Base-by-base conservation (phyloP, 768 basidiomycete species). In the Mycena amicta region DNA sequence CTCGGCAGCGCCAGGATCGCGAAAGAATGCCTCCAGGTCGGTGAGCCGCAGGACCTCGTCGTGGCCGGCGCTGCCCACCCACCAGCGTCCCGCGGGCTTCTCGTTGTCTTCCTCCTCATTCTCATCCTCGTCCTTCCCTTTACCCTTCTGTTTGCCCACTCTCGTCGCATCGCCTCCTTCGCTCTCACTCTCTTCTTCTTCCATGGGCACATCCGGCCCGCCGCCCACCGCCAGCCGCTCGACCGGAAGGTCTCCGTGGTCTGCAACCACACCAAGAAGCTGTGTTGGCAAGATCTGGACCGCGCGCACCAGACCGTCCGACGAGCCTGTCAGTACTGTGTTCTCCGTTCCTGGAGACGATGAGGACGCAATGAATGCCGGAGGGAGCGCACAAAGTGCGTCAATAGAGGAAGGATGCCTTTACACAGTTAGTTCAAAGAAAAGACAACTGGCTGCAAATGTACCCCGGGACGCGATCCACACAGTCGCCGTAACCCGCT, bases 391-490 rank as follows among this genome's bases (percentile, higher is more conserved):
- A 66, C 92, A 93, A 30, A 97, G 79, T 4, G 95, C 86, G 67
- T 97, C 95, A 49, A 97, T 84, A 12, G 93, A 95, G 62, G 92
- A 82, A 4, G 95, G 95, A 71, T 97, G 95, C 2, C 93, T 95
- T 56, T 62, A n/a, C n/a, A n/a, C n/a, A n/a, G n/a, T n/a, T n/a
- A n/a, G n/a, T n/a, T n/a, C n/a, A n/a, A n/a, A n/a, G n/a, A n/a
- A n/a, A n/a, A n/a, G n/a, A n/a, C n/a, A n/a, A n/a, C n/a, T n/a
- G n/a, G n/a, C n/a, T n/a, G 25, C 25, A 55, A 56, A 33, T 83
- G 55, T 67, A 92, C 90, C 93, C 93, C 41, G 92, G 90, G 29
- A 95, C 79, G 50, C 93, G 84, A 72, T 96, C 93, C 15, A 95
- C 92, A 66, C 93, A 95, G 70, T 97, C 95, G 4, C 85, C 88